These are phyloP conservation scores for Triticum dicoccoides DNA, from an alignment of 176 grass and related monocot genomes.

Conservation along the genomic window DNA sequence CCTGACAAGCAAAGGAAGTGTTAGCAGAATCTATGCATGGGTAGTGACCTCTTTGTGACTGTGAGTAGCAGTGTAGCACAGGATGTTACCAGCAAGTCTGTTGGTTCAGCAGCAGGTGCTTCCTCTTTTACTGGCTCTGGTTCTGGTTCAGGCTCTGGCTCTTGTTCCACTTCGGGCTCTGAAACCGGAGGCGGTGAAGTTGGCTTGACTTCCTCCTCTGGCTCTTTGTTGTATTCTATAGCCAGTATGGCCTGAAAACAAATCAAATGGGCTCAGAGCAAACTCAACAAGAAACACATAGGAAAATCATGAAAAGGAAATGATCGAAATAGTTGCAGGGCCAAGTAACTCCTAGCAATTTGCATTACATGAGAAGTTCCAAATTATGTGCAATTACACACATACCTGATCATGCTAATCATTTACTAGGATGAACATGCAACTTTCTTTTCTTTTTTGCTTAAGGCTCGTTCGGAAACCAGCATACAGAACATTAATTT, in stretches of 20 bases:
- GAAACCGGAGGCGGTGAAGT: slow-evolving; percentile 45
- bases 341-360: background rate
- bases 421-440: background rate
- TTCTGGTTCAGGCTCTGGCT: slow-evolving; percentile 55
- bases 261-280: slow-evolving; percentile 20
- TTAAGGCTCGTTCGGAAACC: background rate
- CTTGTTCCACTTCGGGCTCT: slow-evolving; percentile 42
- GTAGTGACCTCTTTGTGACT: background rate
- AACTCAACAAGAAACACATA: background rate
- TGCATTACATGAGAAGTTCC: background rate
- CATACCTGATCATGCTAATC: background rate
- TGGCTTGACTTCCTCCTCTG: slow-evolving; percentile 65
- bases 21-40: background rate
- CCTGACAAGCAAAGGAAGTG: slow-evolving; percentile 38
- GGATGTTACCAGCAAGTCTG: slow-evolving; percentile 82
- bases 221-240: slow-evolving; percentile 94
- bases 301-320: background rate
- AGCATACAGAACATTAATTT: background rate
- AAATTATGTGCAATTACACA: background rate
- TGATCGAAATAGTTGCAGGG: slow-evolving; percentile 1
- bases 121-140: slow-evolving; percentile 66
- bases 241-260: slow-evolving; percentile 54
- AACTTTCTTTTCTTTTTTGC: background rate
- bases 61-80: slow-evolving; percentile 11
- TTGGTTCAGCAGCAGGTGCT: slow-evolving; percentile 41